Base-by-base conservation (phyloP, 257 asterid genomes). In the Ophiorrhiza pumila region DNA sequence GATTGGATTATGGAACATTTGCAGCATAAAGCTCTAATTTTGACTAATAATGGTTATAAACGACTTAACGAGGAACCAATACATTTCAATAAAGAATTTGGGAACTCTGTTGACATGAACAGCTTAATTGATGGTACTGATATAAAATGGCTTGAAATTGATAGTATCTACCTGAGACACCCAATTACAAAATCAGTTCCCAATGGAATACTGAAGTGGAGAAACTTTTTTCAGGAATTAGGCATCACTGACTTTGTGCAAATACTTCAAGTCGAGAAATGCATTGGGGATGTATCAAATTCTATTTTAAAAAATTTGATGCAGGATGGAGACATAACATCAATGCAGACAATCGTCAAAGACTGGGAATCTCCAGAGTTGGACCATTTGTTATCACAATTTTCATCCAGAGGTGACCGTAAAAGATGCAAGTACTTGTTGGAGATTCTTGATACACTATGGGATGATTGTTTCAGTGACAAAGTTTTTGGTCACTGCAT, bases 361-460 rank as follows among this genome's bases (percentile, higher is more conserved):
- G 82, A 88, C 84, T 95, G 98, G 98, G 91, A 85, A 79, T 95
- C 99, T 45, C 70, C 69, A 52, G 99, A 95, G 87, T 84, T 90
- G 80, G 78, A 68, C 68, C 58, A 73, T 67, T 73, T 95, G 76
- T 75, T 95, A 45, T 85, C 95, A 67, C 75, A 67, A 57, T 68
- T 95, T 39, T 84, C 91, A 59, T 80, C 89, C 41, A 72, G 71
- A 42, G 79, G 72, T 71, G 90, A 88, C 82, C 67, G 71, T 72
- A 87, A 87, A 46, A 91, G 87, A 85, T 85, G 91, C 78, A 85
- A 77, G 71, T 77, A 78, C 81, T 83, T 94, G 76, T 73, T 94
- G 86, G 99, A 91, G 83, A 82, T 94, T 80, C 92, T 94, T 73
- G 98, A 91, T 89, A 81, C 68, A 53, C 56, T 91, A 66, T 94